Evolutionary conservation across 1,284 basidiomycete species (phyloP).

Genomic region (Trametes sp.): DNA sequence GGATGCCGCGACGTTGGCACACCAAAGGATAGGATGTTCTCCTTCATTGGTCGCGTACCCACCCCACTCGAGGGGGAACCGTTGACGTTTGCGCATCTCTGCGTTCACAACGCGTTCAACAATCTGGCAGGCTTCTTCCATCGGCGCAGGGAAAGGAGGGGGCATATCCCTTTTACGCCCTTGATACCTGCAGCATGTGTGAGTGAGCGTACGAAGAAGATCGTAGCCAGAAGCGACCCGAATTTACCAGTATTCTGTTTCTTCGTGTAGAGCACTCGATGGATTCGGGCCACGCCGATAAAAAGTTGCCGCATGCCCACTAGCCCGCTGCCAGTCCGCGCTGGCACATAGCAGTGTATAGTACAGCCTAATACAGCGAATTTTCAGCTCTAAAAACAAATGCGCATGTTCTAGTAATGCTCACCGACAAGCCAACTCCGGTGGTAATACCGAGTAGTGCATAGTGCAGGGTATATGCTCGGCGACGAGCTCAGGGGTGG

Average conservation of each 20-base stretch:
- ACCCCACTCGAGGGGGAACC: conserved; percentile 80
- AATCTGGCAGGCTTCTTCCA: conserved; percentile 82
- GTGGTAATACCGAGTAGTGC: conserved; percentile 72
- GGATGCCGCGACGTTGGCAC: conserved; percentile 89
- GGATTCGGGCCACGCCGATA: background rate
- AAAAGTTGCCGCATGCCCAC: background rate
- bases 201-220: too few species aligned
- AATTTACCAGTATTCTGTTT: background rate
- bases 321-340: background rate
- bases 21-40: conserved; percentile 61
- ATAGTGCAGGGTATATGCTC: conserved; percentile 81
- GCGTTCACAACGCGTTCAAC: conserved; percentile 82
- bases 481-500: conserved; percentile 66
- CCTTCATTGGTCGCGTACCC: conserved; percentile 46
- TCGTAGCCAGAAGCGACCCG: background rate
- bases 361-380: conserved; percentile 52
- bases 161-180: conserved; percentile 68
- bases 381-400: background rate
- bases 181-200: conserved; percentile 86
- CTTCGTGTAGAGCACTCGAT: background rate
- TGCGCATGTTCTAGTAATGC: conserved; percentile 1
- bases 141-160: conserved; percentile 66
- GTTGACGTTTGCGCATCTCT: conserved; percentile 67
- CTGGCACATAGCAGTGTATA: background rate
- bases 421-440: conserved; percentile 67